phyloP scores from a whole-genome alignment of 306 rosid genomes.

The Glycine tomentella region DNA sequence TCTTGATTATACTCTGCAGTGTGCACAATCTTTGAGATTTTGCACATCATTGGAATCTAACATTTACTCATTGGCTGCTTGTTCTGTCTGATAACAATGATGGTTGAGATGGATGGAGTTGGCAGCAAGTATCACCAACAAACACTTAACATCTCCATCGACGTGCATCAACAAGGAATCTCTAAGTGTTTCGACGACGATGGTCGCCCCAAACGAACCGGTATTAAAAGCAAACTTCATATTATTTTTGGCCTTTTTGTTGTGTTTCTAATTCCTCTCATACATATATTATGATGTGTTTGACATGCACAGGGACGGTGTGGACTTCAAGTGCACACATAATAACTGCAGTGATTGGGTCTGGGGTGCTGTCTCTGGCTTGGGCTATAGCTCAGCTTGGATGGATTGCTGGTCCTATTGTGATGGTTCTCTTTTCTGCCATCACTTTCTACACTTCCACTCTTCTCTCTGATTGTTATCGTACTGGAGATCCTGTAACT shows the following conservation, averaged over 20 bases:
- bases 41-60: neutral
- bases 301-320: conserved; percentile 56
- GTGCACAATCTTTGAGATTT: conserved; percentile 13
- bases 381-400: conserved; percentile 95
- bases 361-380: conserved; percentile 85
- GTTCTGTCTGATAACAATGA: conserved; percentile 40
- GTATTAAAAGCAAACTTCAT: conserved; percentile 41
- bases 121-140: conserved; percentile 50
- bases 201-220: conserved; percentile 85
- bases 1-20: neutral
- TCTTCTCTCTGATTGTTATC: conserved; percentile 80
- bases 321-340: conserved; percentile 92
- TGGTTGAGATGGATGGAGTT: conserved; percentile 57
- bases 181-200: conserved; percentile 84
- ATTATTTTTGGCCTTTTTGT: neutral
- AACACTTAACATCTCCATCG: conserved; percentile 61
- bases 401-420: conserved; percentile 87
- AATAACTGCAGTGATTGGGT: conserved; percentile 87
- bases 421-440: conserved; percentile 73
- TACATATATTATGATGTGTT: neutral
- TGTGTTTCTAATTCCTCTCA: neutral
- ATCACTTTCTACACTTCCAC: conserved; percentile 83
- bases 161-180: conserved; percentile 53
- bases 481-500: conserved; percentile 66
- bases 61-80: conserved; percentile 11